A percentile compares a stretch with the other conserved stretches of the same genome.
These are phyloP conservation scores for Dendrobium huoshanense DNA, from an alignment of 106 monocot species.

Conservation along the genomic window DNA sequence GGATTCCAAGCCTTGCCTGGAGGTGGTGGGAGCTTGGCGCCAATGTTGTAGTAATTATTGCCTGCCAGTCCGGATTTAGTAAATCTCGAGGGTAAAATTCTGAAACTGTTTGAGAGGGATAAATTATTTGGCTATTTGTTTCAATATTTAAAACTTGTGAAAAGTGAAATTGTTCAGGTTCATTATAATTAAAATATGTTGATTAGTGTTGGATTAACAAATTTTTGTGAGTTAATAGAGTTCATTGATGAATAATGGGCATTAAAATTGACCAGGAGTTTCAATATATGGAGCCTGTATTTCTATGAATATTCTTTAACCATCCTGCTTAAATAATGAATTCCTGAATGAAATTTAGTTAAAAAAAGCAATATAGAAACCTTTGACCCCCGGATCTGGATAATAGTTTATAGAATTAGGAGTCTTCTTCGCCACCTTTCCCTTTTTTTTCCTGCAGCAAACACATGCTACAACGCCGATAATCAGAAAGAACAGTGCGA, in stretches of 20 bases:
- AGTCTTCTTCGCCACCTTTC: slow-evolving; percentile 26
- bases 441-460: slow-evolving; percentile 25
- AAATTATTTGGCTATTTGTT: neutral
- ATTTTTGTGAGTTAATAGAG: too few relatives aligned
- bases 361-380: neutral
- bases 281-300: too few relatives aligned
- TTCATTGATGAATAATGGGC: too few relatives aligned
- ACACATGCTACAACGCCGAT: slow-evolving; percentile 13
- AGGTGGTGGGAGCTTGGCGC: slow-evolving; percentile 28
- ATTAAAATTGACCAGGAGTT: too few relatives aligned
- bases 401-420: slow-evolving; percentile 5
- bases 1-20: slow-evolving; percentile 15
- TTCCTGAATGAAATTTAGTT: neutral
- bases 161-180: too few relatives aligned
- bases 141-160: too few relatives aligned
- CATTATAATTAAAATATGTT: too few relatives aligned
- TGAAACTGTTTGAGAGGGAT: neutral
- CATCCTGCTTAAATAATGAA: too few relatives aligned
- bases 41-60: slow-evolving; percentile 11
- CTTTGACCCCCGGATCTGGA: slow-evolving; percentile 6
- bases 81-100: too few relatives aligned
- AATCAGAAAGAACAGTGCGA: slow-evolving; percentile 23
- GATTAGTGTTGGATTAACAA: too few relatives aligned
- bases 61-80: neutral
- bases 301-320: too few relatives aligned